phyloP scores from a whole-genome alignment of 163 green algal species.

The Chlamydomonas reinhardtii region DNA sequence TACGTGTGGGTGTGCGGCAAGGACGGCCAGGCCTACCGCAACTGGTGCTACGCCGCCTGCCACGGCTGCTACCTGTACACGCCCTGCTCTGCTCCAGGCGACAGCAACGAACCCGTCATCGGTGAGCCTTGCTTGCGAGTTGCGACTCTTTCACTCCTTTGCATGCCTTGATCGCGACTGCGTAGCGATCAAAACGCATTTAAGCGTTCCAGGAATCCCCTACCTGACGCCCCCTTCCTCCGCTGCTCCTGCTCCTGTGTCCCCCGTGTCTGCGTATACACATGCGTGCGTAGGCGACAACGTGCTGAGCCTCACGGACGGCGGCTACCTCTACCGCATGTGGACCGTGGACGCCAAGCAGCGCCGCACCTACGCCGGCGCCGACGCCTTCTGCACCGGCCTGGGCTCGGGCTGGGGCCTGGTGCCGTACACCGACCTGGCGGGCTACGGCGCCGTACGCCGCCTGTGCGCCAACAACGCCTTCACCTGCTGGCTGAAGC shows the following conservation, averaged over 20 bases:
- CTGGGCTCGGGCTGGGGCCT: not conserved
- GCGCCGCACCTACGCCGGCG: not conserved
- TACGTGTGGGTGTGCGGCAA: not conserved
- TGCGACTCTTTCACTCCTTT: no score
- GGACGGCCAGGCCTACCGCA: not conserved
- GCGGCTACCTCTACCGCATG: slow-evolving; percentile 25
- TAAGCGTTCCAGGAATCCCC: no score
- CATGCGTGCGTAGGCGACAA: not conserved
- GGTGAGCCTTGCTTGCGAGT: no score
- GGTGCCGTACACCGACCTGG: not conserved
- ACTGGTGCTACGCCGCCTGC: not conserved
- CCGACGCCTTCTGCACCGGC: not conserved
- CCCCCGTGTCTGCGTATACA: no score
- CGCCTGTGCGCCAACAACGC: not conserved
- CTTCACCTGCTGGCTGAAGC: slow-evolving; percentile 22
- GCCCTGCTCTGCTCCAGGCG: not conserved
- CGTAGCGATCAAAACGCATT: no score
- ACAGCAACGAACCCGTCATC: no score
- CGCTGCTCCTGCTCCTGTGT: no score
- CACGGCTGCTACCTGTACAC: not conserved
- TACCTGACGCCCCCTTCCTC: no score
- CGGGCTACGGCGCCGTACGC: slow-evolving; percentile 2
- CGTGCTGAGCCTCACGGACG: not conserved
- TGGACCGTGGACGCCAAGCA: not conserved
- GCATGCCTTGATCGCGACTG: no score